Conservation (phyloP, 805 yeast species). For the Starmera caribaea region DNA sequence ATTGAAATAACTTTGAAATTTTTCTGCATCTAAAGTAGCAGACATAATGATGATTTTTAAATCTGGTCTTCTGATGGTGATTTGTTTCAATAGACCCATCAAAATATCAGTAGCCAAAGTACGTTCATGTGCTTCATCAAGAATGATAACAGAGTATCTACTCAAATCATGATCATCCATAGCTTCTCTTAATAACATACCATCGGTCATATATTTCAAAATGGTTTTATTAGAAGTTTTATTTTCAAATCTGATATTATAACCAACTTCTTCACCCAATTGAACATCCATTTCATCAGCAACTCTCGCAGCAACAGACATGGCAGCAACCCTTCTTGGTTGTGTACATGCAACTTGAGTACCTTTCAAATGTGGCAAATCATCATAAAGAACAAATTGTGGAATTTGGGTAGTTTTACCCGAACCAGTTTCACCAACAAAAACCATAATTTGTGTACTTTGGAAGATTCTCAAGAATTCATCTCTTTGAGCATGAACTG, state of each 20-base stretch:
- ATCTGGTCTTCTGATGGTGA: conserved; percentile 72
- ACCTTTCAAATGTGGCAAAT: conserved; percentile 78
- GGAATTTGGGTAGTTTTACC: conserved; percentile 99
- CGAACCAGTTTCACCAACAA: conserved; percentile 98
- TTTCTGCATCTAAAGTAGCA: conserved; percentile 95
- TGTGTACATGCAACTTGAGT: conserved; percentile 91
- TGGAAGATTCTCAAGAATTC: conserved; percentile 84
- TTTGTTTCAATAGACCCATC: conserved; percentile 88
- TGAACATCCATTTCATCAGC: conserved; percentile 95
- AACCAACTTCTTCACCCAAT: conserved; percentile 92
- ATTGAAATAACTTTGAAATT: conserved; percentile 82
- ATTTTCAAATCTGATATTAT: conserved; percentile 89
- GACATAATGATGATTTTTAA: conserved; percentile 92
- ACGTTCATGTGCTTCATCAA: conserved; percentile 98
- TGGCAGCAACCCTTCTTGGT: conserved; percentile 98
- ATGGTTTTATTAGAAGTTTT: conserved; percentile 73
- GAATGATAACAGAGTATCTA: conserved; percentile 79
- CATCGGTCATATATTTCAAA: conserved; percentile 95
- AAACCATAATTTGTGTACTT: conserved; percentile 86
- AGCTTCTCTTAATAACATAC: conserved; percentile 95
- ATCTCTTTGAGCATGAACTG: conserved; percentile 88
- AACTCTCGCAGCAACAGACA: conserved; percentile 96
- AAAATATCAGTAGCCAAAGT: conserved; percentile 93
- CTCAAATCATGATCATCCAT: conserved; percentile 87
- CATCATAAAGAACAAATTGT: conserved; percentile 85